Evolutionary conservation across 352 stramenopile species (phyloP), one percentile per base, ranked within the genome.

Genomic region (Pythium sukuiense): DNA sequence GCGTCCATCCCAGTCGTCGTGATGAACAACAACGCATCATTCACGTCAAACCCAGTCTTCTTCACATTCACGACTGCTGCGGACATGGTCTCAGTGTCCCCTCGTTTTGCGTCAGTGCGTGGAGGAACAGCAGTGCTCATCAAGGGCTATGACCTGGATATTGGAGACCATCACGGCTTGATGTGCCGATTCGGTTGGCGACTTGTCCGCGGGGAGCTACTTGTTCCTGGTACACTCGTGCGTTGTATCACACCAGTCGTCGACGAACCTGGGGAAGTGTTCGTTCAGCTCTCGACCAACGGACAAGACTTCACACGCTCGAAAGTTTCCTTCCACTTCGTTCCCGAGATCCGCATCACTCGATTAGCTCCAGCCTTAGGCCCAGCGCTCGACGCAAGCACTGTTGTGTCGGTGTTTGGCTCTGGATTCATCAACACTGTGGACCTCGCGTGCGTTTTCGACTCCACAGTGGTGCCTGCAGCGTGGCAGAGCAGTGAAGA

Each of bases 11-110:
- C 65, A 3, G 67, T 96, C 13, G 67, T 71, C 1, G 79, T 95
- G 20, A 85, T 64, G n/a, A 90, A 80, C 39, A 89, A 96, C 71
- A 93, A 93, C 55, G 66, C 49, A 4, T 83, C 67, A 11, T 81
- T 79, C 32, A 83, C 85, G 0, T 62, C 71, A 9, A 92, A 94
- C 29, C 78, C 81, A 2, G 75, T 91, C 0, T 94, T 92, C 67
- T 96, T 94, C 67, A 90, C 74, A 7, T 97, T 94, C 71, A 92
- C 82, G 0, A 69, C 73, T 1, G 46, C 65, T 0, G 69, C 71
- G 13, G 72, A 84, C 50, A 45, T 95, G 5, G 69, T 89, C 20
- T 88, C 80, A 0, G 54, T 94, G 6, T 79, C 74, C 2, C 88
- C 89, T 20, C 61, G 33, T 1, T 79, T 73, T 33, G 87, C 85